Evolutionary conservation across 202 grass and related monocot species (phyloP).

Genomic region (Miscanthus sacchariflorus): DNA sequence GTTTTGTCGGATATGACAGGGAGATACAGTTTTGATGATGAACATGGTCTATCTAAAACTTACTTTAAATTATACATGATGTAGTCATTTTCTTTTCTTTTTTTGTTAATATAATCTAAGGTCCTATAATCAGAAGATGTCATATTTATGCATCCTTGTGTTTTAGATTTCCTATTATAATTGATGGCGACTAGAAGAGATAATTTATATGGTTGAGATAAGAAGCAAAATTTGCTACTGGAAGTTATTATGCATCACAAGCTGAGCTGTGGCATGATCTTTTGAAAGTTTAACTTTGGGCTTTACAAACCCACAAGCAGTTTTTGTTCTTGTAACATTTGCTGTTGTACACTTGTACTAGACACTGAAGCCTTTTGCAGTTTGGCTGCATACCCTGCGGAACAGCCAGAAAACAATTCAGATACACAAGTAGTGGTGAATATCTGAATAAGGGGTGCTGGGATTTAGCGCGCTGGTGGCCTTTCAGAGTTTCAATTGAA

Average conservation of each 20-base stretch:
- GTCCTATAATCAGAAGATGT: neutral
- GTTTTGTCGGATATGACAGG: constrained; percentile 25
- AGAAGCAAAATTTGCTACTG: neutral
- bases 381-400: neutral
- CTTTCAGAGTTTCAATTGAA: neutral
- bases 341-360: neutral
- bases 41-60: constrained; percentile 21
- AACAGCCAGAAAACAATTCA: neutral
- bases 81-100: neutral
- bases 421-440: neutral
- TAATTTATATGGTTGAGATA: neutral
- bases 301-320: neutral
- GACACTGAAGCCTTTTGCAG: neutral
- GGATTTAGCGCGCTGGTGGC: neutral
- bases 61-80: neutral
- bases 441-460: neutral
- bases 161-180: neutral
- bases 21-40: constrained; percentile 11
- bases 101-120: neutral
- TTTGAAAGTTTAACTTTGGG: constrained; percentile 2
- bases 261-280: neutral
- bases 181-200: neutral
- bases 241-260: neutral
- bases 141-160: neutral
- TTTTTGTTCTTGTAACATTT: neutral